Conservation (phyloP, 441 rosid genomes). For the Populus tomentosa region DNA sequence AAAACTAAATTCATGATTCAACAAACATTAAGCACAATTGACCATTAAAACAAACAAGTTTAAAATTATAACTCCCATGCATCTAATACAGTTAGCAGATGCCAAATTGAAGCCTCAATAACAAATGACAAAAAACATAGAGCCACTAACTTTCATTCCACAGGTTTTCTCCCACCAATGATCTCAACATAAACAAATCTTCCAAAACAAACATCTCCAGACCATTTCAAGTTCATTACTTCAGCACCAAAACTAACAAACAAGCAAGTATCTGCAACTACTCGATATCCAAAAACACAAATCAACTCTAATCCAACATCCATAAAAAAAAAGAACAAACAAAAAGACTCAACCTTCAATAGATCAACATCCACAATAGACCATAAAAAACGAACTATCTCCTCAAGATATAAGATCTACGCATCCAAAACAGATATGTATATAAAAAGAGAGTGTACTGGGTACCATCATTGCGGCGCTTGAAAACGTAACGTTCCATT, state of each 20-base stretch:
- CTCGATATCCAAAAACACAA: background rate
- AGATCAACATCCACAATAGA: background rate
- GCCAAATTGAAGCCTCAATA: background rate
- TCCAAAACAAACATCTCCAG: background rate
- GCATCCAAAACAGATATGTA: background rate
- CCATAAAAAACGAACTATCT: background rate
- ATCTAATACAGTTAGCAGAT: no score
- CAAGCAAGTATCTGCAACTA: background rate
- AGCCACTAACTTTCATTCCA: background rate
- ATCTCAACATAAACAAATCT: background rate
- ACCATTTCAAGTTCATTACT: background rate
- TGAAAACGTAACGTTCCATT: slow-evolving; percentile 95
- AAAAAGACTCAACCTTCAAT: background rate
- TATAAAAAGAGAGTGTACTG: background rate
- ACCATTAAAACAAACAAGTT: no score
- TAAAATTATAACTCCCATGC: no score
- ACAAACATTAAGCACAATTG: no score
- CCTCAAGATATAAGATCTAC: background rate
- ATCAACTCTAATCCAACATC: background rate
- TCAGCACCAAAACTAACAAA: background rate
- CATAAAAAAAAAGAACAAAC: background rate
- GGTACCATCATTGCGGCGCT: slow-evolving; percentile 84
- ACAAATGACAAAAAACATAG: background rate
- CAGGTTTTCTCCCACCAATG: background rate
- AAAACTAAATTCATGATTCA: no score